Percentiles rank a stretch among this genome's conserved stretches.
Conservation (phyloP, 768 basidiomycete genomes). For the Lenzites betulinus region DNA sequence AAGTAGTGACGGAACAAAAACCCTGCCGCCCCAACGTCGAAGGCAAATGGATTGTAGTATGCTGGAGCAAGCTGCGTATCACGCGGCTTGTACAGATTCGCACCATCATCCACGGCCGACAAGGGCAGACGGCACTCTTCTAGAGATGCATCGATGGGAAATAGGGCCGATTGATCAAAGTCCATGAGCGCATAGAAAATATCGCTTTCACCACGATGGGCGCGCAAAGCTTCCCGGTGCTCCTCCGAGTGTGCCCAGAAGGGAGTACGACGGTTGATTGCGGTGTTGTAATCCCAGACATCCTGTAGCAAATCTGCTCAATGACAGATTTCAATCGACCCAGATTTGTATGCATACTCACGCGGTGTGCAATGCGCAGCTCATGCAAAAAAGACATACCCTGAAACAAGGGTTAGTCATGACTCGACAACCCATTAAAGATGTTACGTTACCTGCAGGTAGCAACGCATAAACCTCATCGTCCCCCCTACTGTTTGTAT, state of each 20-base stretch:
- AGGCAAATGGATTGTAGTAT: constrained; percentile 1
- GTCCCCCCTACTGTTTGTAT: neutral
- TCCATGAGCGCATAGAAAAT: constrained; percentile 1
- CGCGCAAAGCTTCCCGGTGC: neutral
- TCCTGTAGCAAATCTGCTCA: neutral
- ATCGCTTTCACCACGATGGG: neutral
- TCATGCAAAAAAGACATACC: neutral
- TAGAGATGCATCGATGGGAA: neutral
- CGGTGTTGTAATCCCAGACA: neutral
- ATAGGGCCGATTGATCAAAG: neutral
- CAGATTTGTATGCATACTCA: neutral
- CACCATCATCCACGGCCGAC: neutral
- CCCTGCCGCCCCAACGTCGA: neutral
- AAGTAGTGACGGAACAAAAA: neutral
- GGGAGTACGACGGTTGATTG: neutral
- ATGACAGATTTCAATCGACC: neutral
- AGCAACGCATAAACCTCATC: neutral
- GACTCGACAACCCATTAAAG: too few relatives aligned
- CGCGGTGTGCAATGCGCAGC: neutral
- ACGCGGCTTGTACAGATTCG: neutral
- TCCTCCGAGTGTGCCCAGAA: too few relatives aligned
- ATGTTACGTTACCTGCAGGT: neutral
- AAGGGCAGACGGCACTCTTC: neutral
- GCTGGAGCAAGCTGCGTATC: neutral
- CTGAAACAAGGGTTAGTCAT: neutral